phyloP scores from a whole-genome alignment of 1,284 basidiomycete species.

The Phellinidium pouzarii region DNA sequence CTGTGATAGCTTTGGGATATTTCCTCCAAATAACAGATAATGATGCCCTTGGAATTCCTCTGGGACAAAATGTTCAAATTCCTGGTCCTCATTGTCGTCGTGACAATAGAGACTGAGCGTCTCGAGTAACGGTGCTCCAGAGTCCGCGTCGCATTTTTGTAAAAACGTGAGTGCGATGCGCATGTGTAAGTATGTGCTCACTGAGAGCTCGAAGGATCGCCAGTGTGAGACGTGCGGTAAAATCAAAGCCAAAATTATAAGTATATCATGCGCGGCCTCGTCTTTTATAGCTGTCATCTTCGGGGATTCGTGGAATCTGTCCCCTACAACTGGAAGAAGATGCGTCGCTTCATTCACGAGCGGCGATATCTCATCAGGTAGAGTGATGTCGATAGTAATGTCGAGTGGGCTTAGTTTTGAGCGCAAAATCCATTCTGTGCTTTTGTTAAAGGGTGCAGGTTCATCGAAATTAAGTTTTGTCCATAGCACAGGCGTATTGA shows the following conservation, averaged over 20 bases:
- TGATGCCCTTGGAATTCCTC: constrained; percentile 29
- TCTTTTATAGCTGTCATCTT: no score
- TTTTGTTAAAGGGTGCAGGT: constrained; percentile 28
- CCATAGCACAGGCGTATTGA: constrained; percentile 32
- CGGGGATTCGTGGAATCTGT: no score
- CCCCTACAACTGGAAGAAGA: not conserved
- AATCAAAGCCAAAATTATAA: constrained; percentile 41
- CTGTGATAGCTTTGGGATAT: constrained; percentile 43
- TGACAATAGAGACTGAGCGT: constrained; percentile 44
- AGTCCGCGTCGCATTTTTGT: constrained; percentile 37
- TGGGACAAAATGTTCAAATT: constrained; percentile 33
- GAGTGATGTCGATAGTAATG: constrained; percentile 25
- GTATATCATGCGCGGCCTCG: constrained; percentile 27
- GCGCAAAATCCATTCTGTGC: constrained; percentile 36
- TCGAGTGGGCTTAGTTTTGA: constrained; percentile 41
- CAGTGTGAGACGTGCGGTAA: constrained; percentile 46
- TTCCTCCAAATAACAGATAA: constrained; percentile 38
- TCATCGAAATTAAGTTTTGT: constrained; percentile 19
- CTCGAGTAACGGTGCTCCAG: constrained; percentile 36
- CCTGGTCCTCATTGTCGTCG: constrained; percentile 31
- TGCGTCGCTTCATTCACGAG: not conserved
- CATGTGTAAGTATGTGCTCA: constrained; percentile 40
- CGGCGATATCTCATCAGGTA: constrained; percentile 18
- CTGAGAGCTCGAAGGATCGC: constrained; percentile 41
- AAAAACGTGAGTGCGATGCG: constrained; percentile 32